A percentile compares a stretch with the other conserved stretches of the same genome.
phyloP scores from a whole-genome alignment of 352 stramenopile genomes.

The Phytophthora idaei region DNA sequence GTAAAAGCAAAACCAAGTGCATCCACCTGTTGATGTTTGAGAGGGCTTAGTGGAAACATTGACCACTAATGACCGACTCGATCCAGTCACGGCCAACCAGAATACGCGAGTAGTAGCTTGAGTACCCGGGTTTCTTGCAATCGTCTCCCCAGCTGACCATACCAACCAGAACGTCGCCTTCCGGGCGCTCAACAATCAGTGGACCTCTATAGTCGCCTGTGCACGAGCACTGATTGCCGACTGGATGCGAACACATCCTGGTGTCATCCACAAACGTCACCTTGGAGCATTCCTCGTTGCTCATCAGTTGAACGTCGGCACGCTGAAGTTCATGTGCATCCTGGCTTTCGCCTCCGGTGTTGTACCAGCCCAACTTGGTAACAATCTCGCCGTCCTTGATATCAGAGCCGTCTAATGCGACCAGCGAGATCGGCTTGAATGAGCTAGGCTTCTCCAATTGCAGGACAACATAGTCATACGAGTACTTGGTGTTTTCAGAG shows the following conservation, averaged over 20 bases:
- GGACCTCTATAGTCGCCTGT: constrained; percentile 60
- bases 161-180: constrained; percentile 41
- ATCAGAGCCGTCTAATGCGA: constrained; percentile 24
- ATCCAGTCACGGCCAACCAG: constrained; percentile 45
- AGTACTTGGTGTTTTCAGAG: not conserved
- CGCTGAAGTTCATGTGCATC: constrained; percentile 33
- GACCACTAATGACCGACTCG: constrained; percentile 11
- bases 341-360: constrained; percentile 21
- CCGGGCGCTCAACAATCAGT: constrained; percentile 35
- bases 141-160: constrained; percentile 54
- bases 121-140: constrained; percentile 42
- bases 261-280: constrained; percentile 36
- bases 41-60: constrained; percentile 12
- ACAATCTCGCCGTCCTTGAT: constrained; percentile 34
- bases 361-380: constrained; percentile 41
- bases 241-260: constrained; percentile 48
- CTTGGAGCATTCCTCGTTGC: constrained; percentile 40
- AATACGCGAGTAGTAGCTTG: constrained; percentile 54
- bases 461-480: constrained; percentile 53
- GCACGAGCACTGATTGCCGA: constrained; percentile 38
- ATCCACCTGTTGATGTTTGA: no score
- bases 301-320: constrained; percentile 43
- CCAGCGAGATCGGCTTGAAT: constrained; percentile 36
- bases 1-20: no score
- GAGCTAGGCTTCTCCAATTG: constrained; percentile 40